A percentile compares a stretch with the other conserved stretches of the same genome.
These are phyloP conservation scores for Dichomitus squalens DNA, from an alignment of 1,284 basidiomycete genomes.

Conservation along the genomic window DNA sequence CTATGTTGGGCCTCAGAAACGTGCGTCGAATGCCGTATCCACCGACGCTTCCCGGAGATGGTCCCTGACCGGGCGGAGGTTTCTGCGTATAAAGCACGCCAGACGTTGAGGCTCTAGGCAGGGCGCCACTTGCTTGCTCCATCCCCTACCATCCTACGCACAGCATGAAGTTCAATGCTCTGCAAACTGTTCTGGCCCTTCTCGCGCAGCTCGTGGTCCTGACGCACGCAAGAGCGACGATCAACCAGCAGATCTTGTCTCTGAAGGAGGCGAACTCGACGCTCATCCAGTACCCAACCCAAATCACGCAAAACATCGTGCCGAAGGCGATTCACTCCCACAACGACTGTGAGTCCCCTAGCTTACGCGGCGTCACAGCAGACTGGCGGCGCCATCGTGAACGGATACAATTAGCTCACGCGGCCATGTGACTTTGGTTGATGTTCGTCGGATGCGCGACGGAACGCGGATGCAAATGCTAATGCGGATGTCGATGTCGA, in stretches of 20 bases:
- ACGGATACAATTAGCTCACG: not conserved
- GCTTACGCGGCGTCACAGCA: too few relatives aligned
- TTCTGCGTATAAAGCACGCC: not conserved
- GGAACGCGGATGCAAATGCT: not conserved
- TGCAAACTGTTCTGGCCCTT: not conserved
- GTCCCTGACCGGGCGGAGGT: not conserved
- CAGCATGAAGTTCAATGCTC: conserved; percentile 4
- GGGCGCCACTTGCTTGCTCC: not conserved
- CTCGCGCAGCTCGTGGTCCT: conserved; percentile 1
- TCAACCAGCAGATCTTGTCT: conserved; percentile 41
- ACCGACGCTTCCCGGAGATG: not conserved
- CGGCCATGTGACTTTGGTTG: not conserved
- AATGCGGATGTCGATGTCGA: not conserved
- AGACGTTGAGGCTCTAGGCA: too few relatives aligned
- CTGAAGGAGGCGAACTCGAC: conserved; percentile 46
- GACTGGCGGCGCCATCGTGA: too few relatives aligned
- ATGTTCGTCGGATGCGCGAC: not conserved
- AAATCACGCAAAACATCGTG: conserved; percentile 52
- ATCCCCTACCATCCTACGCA: not conserved
- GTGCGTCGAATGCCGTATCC: not conserved
- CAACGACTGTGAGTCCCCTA: conserved; percentile 52
- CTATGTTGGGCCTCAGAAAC: not conserved
- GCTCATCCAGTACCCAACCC: conserved; percentile 49
- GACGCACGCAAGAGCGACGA: conserved; percentile 27
- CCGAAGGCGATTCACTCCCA: conserved; percentile 57